phyloP scores from a whole-genome alignment of 106 monocot genomes.

The Posidonia australis region DNA sequence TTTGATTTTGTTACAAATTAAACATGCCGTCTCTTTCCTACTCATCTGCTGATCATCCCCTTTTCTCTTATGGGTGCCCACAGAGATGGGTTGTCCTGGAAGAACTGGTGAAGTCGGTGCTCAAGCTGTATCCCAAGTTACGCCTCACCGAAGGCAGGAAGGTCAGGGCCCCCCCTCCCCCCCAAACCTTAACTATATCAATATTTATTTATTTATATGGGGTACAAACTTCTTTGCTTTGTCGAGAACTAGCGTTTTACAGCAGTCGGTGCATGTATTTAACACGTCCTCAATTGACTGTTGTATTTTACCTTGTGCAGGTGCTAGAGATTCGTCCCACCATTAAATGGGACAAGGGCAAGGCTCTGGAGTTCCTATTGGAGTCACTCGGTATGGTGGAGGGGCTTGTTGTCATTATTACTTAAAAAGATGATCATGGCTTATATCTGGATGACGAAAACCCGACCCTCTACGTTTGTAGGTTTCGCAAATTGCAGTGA shows the following conservation, averaged over 20 bases:
- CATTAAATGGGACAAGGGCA: constrained; percentile 91
- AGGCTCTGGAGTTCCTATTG: constrained; percentile 67
- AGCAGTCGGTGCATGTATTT: no score
- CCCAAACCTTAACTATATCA: no score
- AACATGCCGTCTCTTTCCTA: no score
- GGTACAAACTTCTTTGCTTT: no score
- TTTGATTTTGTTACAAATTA: no score
- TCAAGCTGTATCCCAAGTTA: constrained; percentile 62
- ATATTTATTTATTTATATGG: no score
- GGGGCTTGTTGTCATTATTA: no score
- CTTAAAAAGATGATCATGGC: neutral
- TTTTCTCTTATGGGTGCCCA: neutral
- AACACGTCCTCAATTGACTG: neutral
- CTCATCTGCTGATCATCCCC: neutral
- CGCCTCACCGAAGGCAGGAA: constrained; percentile 62
- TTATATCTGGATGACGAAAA: neutral
- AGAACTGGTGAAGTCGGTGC: constrained; percentile 42
- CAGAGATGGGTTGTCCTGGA: constrained; percentile 68
- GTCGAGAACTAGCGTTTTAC: no score
- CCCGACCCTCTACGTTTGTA: neutral
- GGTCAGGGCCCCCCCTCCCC: constrained; percentile 15
- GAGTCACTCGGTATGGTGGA: constrained; percentile 44
- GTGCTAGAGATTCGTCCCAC: constrained; percentile 75
- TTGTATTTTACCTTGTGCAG: constrained; percentile 8
- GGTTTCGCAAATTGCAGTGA: constrained; percentile 40